phyloP scores from a whole-genome alignment of 2,329 filamentous ascomycete genomes.

The Ceratocystis cubensis region DNA sequence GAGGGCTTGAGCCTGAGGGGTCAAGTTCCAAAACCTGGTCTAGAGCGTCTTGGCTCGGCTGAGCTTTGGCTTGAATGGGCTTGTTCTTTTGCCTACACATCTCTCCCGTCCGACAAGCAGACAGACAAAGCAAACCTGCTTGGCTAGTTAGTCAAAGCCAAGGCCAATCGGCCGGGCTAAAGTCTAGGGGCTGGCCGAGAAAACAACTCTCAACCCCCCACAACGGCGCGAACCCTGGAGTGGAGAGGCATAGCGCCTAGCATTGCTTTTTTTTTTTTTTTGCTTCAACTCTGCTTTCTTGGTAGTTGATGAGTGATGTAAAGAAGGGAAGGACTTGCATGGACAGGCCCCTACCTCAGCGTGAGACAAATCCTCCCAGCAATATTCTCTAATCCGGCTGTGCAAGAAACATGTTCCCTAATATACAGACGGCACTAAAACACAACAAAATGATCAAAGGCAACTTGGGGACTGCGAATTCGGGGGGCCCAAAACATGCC shows the following conservation, averaged over 20 bases:
- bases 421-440: too few species aligned
- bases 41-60: constrained; percentile 6
- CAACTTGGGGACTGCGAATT: neutral
- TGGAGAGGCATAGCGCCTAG: neutral
- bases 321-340: neutral
- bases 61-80: neutral
- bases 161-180: neutral
- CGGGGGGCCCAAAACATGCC: neutral
- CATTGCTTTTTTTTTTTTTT: too few species aligned
- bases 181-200: neutral
- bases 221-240: neutral
- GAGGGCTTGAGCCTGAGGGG: neutral
- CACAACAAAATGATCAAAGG: neutral
- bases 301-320: neutral
- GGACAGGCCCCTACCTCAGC: neutral
- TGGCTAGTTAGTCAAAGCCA: neutral
- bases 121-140: neutral
- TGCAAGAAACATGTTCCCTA: neutral
- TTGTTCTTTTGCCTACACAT: neutral
- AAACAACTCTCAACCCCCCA: neutral
- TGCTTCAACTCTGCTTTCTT: too few species aligned
- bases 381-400: neutral
- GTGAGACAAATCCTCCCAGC: neutral
- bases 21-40: neutral
- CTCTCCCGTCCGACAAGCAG: neutral